Evolutionary conservation across 441 rosid species (phyloP).

Genomic region (Populus hybrid): DNA sequence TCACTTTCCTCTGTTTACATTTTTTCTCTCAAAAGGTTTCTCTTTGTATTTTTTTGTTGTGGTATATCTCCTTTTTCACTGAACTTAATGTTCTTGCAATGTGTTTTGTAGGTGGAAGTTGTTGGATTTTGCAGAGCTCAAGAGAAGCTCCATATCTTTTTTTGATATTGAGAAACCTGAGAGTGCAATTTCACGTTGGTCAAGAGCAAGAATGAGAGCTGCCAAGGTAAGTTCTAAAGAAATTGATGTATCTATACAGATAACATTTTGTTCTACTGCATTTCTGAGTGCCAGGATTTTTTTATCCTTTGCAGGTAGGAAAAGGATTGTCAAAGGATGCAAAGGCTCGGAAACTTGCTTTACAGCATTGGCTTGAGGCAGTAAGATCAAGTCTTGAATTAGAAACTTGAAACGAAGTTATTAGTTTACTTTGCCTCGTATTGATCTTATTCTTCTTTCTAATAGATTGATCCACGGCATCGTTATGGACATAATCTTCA

Average conservation of each 20-base stretch:
- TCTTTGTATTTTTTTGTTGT: too few relatives aligned
- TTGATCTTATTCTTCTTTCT: slow-evolving; percentile 8
- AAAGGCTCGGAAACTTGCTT: slow-evolving; percentile 86
- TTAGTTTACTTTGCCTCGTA: slow-evolving; percentile 6
- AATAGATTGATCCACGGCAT: slow-evolving; percentile 93
- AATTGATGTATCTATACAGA: not conserved
- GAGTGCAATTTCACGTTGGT: slow-evolving; percentile 90
- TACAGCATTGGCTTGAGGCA: slow-evolving; percentile 98
- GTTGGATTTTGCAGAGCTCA: slow-evolving; percentile 93
- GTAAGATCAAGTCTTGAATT: slow-evolving; percentile 38
- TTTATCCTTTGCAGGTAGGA: slow-evolving; percentile 40
- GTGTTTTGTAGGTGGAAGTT: slow-evolving; percentile 75
- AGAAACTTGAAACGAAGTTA: not conserved
- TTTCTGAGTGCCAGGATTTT: not conserved
- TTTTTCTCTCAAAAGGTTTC: too few relatives aligned
- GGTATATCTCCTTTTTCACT: not conserved
- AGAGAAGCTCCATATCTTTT: slow-evolving; percentile 91
- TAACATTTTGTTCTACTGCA: not conserved
- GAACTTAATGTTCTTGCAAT: not conserved
- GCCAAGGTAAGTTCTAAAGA: slow-evolving; percentile 50
- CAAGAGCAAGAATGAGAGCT: slow-evolving; percentile 91
- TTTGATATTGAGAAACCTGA: slow-evolving; percentile 87
- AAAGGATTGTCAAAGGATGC: slow-evolving; percentile 89
- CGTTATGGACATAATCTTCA: slow-evolving; percentile 95
- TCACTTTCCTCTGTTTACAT: too few relatives aligned